phyloP scores from a whole-genome alignment of 768 basidiomycete genomes.

The Chalciporus pseudorubinellus region DNA sequence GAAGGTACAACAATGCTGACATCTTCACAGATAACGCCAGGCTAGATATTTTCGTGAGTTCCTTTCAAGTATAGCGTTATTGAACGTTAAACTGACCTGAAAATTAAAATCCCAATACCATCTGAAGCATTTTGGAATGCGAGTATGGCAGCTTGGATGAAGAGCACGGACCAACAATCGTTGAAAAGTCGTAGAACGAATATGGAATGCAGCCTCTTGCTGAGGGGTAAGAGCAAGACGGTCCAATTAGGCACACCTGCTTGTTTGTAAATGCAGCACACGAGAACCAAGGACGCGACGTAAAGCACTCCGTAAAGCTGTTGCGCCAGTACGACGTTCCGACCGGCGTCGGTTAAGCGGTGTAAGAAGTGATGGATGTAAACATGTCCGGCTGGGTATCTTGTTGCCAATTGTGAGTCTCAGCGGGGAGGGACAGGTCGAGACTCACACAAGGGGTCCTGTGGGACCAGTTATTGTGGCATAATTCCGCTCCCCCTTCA shows the following conservation, averaged over 20 bases:
- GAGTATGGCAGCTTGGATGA: constrained; percentile 64
- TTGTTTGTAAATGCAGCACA: constrained; percentile 65
- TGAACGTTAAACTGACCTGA: constrained; percentile 54
- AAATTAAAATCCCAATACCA: constrained; percentile 61
- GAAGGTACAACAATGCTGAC: constrained; percentile 88
- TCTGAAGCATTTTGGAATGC: constrained; percentile 61
- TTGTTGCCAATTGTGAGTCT: constrained; percentile 30
- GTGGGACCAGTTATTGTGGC: constrained; percentile 81
- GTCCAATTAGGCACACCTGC: constrained; percentile 71
- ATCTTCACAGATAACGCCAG: constrained; percentile 89
- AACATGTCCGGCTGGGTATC: constrained; percentile 94
- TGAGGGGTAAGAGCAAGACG: constrained; percentile 70
- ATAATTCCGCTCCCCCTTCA: constrained; percentile 84
- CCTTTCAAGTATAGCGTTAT: neutral
- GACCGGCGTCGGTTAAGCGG: constrained; percentile 57
- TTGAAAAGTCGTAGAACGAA: constrained; percentile 92
- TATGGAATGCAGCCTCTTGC: constrained; percentile 93
- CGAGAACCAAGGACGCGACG: constrained; percentile 57
- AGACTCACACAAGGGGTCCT: constrained; percentile 82
- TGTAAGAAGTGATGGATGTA: constrained; percentile 76
- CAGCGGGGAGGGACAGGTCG: neutral
- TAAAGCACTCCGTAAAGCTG: constrained; percentile 79
- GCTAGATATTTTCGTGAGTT: constrained; percentile 9
- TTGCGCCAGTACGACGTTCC: constrained; percentile 63
- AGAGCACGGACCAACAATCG: constrained; percentile 82